Conservation (phyloP, 371 early-diverging fungal species). For the Coemansia sp. region DNA sequence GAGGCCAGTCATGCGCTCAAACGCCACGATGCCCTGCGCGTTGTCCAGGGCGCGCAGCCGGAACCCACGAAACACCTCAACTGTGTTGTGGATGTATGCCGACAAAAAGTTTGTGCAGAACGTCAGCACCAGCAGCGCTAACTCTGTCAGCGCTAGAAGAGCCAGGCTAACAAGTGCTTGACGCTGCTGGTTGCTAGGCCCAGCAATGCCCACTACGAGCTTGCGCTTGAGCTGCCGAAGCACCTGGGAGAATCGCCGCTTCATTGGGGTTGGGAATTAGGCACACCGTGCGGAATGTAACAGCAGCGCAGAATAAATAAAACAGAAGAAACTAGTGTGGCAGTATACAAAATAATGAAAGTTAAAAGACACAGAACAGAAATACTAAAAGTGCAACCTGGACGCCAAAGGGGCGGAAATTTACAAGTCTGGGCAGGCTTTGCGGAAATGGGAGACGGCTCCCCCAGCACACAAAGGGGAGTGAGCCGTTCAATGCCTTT, state of each 20-base stretch:
- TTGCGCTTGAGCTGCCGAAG: constrained; percentile 45
- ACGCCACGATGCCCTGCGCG: constrained; percentile 48
- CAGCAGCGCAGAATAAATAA: background rate
- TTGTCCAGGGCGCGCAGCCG: constrained; percentile 47
- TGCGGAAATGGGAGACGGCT: background rate
- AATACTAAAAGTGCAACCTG: background rate
- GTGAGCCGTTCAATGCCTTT: background rate
- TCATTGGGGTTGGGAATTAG: constrained; percentile 23
- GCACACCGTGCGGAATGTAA: background rate
- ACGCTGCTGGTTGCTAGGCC: constrained; percentile 44
- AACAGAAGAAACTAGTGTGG: background rate
- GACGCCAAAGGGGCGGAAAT: constrained; percentile 1
- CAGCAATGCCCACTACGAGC: constrained; percentile 42
- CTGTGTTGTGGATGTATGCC: constrained; percentile 48
- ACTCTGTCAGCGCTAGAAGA: constrained; percentile 43
- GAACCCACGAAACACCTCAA: constrained; percentile 50
- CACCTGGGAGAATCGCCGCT: constrained; percentile 42
- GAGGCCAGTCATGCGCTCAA: constrained; percentile 45
- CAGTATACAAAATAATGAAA: too few relatives aligned
- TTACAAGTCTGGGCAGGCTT: constrained; percentile 9
- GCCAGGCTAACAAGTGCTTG: constrained; percentile 45
- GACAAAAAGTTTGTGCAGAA: constrained; percentile 53
- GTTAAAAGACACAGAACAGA: background rate
- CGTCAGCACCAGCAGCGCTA: constrained; percentile 48
- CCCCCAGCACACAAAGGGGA: background rate